Evolutionary conservation across 2,329 filamentous ascomycete genomes (phyloP), one percentile per base, ranked within the genome.

Genomic region (Tolypocladium cylindrosporum): DNA sequence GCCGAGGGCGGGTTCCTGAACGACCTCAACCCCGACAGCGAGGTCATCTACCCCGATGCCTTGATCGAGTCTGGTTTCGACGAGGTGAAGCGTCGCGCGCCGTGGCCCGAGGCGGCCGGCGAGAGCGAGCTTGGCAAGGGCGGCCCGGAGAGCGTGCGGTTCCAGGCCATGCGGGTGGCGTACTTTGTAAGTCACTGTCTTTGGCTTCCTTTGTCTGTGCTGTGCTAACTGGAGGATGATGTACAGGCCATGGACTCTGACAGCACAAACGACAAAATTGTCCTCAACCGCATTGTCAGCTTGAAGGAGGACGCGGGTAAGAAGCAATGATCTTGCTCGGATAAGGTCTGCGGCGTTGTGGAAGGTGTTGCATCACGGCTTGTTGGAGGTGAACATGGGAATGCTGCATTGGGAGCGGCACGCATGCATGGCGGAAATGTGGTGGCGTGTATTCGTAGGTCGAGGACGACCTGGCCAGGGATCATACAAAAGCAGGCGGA

Each of bases 251-350:
- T 95, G 71, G 92, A 97, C 70, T 83, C 81, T 55, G 91, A 96
- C 66, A 89, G 85, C 60, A 88, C 84, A 0, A 83, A 84, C 39
- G 89, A 90, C n/a, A 90, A 87, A 71, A 79, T 96, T 63, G 83
- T 97, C 54, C 75, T 97, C 37, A 97, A 97, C 75, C 83, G 91
- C 55, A 97, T 97, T 67, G 92, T 97, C 27, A 90, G 88, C 54
- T 74, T 97, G 68, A 96, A 96, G 77, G 92, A 96, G 74, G 90
- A 95, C 68, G 76, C 82, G n/a, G 85, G 85, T 58, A 91, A 91
- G 79, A 69, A 65, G 50, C 37, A 56, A 37, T 55, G 42, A 24
- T 9, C 10, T 4, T 41, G 14, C 48, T 37, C 19, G 5, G 31
- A 21, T 19, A 34, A 5, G 4, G 16, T n/a, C 10, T 31, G 45